Conservation (phyloP, 1,139 yeast species). For the Candida neerlandica region DNA sequence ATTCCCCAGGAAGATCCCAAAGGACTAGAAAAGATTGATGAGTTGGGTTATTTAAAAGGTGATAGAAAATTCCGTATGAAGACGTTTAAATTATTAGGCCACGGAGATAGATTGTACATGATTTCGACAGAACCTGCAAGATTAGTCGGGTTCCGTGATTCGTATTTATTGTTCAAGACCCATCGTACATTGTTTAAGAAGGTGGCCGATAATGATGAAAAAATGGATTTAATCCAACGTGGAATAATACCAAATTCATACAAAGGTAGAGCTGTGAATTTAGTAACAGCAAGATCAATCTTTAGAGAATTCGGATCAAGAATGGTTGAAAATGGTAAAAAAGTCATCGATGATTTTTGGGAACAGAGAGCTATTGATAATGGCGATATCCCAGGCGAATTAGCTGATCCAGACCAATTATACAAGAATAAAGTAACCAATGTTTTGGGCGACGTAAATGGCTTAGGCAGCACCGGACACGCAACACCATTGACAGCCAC, state of each 20-base stretch:
- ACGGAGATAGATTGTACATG: constrained; percentile 80
- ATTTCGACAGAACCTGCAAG: constrained; percentile 95
- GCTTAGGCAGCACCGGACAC: constrained; percentile 20
- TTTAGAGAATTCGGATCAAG: constrained; percentile 92
- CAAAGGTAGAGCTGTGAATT: constrained; percentile 85
- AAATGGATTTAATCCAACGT: constrained; percentile 78
- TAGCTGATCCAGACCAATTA: constrained; percentile 73
- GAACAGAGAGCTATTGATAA: constrained; percentile 68
- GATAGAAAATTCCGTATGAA: constrained; percentile 82
- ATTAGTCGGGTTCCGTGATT: constrained; percentile 91
- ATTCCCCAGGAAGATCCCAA: constrained; percentile 74
- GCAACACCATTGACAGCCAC: constrained; percentile 43
- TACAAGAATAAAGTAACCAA: constrained; percentile 24
- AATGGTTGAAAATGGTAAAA: constrained; percentile 76
- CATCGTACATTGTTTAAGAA: constrained; percentile 75
- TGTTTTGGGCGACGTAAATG: constrained; percentile 21
- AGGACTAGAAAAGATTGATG: constrained; percentile 76
- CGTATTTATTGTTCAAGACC: constrained; percentile 85
- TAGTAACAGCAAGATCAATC: constrained; percentile 88
- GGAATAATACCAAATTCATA: constrained; percentile 87
- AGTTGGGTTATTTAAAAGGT: constrained; percentile 67
- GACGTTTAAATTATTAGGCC: constrained; percentile 74
- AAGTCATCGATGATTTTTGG: constrained; percentile 88
- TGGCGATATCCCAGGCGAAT: constrained; percentile 79
- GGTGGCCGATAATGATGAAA: constrained; percentile 75